Evolutionary conservation across 1,284 basidiomycete genomes (phyloP).

Genomic region (Boletus hoseneyae): DNA sequence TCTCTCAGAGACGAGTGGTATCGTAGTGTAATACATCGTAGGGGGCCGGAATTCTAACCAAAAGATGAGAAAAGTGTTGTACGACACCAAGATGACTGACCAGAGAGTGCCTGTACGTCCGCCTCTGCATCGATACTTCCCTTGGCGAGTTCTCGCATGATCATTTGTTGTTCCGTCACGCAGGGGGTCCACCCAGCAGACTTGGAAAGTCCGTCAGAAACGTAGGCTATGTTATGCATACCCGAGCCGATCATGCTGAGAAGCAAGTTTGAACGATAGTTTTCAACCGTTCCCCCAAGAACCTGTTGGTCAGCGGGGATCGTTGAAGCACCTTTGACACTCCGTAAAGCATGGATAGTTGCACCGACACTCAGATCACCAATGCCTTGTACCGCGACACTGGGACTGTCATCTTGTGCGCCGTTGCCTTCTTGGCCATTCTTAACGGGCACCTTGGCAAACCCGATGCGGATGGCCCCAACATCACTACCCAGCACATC

Average conservation of each 20-base stretch:
- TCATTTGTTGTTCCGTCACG: constrained; percentile 90
- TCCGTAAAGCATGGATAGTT: constrained; percentile 80
- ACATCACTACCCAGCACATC: constrained; percentile 95
- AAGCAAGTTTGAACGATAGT: constrained; percentile 89
- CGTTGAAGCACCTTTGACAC: constrained; percentile 82
- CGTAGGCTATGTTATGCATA: constrained; percentile 59
- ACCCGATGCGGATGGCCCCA: constrained; percentile 94
- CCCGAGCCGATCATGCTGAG: constrained; percentile 87
- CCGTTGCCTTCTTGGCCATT: constrained; percentile 65
- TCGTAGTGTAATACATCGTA: constrained; percentile 91
- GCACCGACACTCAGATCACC: constrained; percentile 80
- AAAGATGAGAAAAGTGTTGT: constrained; percentile 8
- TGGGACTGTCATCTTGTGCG: constrained; percentile 58
- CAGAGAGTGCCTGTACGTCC: constrained; percentile 80
- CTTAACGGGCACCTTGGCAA: constrained; percentile 93
- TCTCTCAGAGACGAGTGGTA: constrained; percentile 82
- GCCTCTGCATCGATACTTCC: constrained; percentile 76
- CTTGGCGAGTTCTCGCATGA: constrained; percentile 87
- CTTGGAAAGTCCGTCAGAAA: constrained; percentile 53
- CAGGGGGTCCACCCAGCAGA: constrained; percentile 62
- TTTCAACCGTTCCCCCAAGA: constrained; percentile 85
- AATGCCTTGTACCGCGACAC: constrained; percentile 69
- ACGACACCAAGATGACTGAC: constrained; percentile 44
- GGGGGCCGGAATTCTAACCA: constrained; percentile 76
- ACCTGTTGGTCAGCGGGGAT: constrained; percentile 91